Base-by-base conservation (phyloP, 768 basidiomycete genomes). In the Lactarius quietus region DNA sequence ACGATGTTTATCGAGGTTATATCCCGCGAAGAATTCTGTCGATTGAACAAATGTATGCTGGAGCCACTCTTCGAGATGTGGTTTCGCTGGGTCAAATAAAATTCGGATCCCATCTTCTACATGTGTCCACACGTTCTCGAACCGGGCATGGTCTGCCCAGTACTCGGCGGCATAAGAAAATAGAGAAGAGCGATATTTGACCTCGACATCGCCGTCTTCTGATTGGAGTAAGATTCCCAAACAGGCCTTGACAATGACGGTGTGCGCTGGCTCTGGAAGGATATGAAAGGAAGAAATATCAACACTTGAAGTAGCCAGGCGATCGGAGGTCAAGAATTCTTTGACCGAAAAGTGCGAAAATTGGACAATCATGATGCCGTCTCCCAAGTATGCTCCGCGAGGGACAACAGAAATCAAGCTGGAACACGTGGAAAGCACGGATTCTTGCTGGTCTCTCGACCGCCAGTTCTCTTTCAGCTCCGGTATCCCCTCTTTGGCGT, bases 111-210 rank as follows among this genome's bases (percentile, higher is more conserved):
- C 45, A 23, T 48, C 45, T 26, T 48, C 45, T 48, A 48, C 45
- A 48, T 6, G 45, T 2, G 23, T 23, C 23, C 12, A 48, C 5
- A 48, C 45, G 0, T 26, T 26, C 45, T 3, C 45, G 23, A 48
- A 48, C 12, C 5, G 45, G 5, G 45, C 45, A 48, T 48, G 45
- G 10, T 48, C 23, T 2, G 6, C 23, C 45, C 45, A 48, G 45
- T 48, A 5, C 5, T 26, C 0, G 0, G 5, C 23, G 2, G 45
- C 45, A 48, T 48, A 48, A 0, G 0, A 0, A 15, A 1, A 4
- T 10, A 48, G 45, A 26, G 45, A 12, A 26, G 45, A 48, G 5
- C 0, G 33, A 33, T 8, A 33, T 33, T 33, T 0, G 6, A n/a
- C 9, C 12, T 12, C 8, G 4, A 5, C 23, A 0, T 4, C n/a